A percentile compares a stretch with the other conserved stretches of the same genome.
Evolutionary conservation across 164 flowering plant genomes (phyloP).

Genomic region (Kalanchoe fedtschenkoi): DNA sequence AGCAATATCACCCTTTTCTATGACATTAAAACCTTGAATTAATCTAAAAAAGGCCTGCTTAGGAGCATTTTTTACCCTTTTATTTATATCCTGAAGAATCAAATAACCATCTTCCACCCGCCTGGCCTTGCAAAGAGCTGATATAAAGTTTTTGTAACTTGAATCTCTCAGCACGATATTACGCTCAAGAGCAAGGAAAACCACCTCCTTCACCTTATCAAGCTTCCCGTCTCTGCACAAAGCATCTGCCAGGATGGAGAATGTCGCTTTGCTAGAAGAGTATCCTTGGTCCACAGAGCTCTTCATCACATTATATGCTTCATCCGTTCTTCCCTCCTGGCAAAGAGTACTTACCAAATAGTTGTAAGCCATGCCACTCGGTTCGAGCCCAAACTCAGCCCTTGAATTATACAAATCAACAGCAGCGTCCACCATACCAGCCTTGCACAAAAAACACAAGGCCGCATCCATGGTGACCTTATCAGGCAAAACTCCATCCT

Average conservation of each 20-base stretch:
- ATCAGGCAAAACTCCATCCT: slow-evolving; percentile 43
- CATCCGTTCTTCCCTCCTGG: slow-evolving; percentile 47
- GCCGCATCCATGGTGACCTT: slow-evolving; percentile 59
- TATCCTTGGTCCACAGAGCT: slow-evolving; percentile 44
- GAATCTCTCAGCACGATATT: slow-evolving; percentile 26
- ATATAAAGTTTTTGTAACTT: slow-evolving; percentile 31
- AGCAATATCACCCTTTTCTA: slow-evolving; percentile 55
- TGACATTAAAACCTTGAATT: slow-evolving; percentile 36
- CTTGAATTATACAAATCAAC: slow-evolving; percentile 47
- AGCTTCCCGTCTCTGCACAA: slow-evolving; percentile 49
- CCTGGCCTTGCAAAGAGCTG: slow-evolving; percentile 40
- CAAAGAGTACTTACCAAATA: slow-evolving; percentile 54
- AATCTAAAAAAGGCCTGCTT: slow-evolving; percentile 22
- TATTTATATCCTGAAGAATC: slow-evolving; percentile 25
- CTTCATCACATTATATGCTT: slow-evolving; percentile 44
- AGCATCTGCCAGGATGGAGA: slow-evolving; percentile 47
- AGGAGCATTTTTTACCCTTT: slow-evolving; percentile 14
- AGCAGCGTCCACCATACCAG: slow-evolving; percentile 71
- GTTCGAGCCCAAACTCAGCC: slow-evolving; percentile 42
- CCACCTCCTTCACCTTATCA: slow-evolving; percentile 54
- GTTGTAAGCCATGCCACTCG: slow-evolving; percentile 44
- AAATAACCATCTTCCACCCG: slow-evolving; percentile 52
- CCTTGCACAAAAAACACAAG: slow-evolving; percentile 75
- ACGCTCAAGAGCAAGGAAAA: slow-evolving; percentile 26
- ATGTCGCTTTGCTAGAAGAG: slow-evolving; percentile 43